A percentile compares a stretch with the other conserved stretches of the same genome.
phyloP scores from a whole-genome alignment of 441 rosid genomes.

The Euphorbia corollata region DNA sequence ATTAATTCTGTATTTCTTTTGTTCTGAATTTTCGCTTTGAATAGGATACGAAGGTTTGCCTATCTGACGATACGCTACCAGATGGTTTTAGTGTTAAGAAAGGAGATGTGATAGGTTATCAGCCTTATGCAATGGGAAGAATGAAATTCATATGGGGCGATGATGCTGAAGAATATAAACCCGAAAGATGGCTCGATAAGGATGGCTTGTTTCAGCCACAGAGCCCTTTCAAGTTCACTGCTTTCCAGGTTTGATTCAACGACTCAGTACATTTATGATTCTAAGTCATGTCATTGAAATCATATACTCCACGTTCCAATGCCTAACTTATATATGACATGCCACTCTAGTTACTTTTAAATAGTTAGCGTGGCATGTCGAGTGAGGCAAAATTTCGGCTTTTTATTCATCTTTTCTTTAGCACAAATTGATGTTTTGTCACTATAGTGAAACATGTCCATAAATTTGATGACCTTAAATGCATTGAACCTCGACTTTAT shows the following conservation, averaged over 20 bases:
- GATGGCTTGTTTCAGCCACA: constrained; percentile 36
- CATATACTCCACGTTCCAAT: not conserved
- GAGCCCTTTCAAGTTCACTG: constrained; percentile 52
- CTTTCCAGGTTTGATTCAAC: constrained; percentile 38
- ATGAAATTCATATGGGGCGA: constrained; percentile 66
- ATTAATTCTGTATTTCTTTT: no score
- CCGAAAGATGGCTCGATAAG: constrained; percentile 47
- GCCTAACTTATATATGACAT: not conserved
- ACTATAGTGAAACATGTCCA: no score
- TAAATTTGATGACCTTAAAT: no score
- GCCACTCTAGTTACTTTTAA: no score
- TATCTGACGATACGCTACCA: constrained; percentile 41
- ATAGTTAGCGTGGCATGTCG: no score
- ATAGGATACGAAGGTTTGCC: constrained; percentile 45
- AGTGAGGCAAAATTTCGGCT: no score
- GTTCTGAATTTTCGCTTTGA: not conserved
- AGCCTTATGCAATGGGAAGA: constrained; percentile 54
- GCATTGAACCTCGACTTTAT: no score
- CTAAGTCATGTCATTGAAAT: not conserved
- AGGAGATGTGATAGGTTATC: constrained; percentile 44
- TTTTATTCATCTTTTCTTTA: no score
- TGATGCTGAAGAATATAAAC: constrained; percentile 44
- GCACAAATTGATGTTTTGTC: no score
- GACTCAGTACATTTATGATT: no score
- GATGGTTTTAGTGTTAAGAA: constrained; percentile 41